Percentiles rank a stretch among this genome's conserved stretches.
These are phyloP conservation scores for Lanmaoa pseudosensibilis DNA, from an alignment of 768 basidiomycete species.

Conservation along the genomic window DNA sequence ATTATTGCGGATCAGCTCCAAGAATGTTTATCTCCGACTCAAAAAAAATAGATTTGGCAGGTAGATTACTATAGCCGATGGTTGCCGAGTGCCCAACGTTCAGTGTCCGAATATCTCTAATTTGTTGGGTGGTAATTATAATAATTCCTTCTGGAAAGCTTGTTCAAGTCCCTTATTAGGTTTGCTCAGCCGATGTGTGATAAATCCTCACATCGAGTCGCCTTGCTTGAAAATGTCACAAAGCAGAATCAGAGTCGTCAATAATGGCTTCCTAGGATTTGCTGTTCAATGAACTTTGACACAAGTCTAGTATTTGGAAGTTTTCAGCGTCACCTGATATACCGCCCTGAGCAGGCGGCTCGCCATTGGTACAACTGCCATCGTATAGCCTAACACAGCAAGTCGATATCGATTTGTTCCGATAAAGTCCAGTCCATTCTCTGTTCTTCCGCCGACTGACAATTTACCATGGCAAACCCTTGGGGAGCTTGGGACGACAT, in stretches of 20 bases:
- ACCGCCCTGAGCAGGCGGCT: neutral
- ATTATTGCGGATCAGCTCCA: neutral
- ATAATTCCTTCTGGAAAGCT: too few relatives aligned
- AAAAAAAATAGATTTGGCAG: neutral
- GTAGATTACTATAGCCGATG: too few relatives aligned
- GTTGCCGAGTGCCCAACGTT: too few relatives aligned
- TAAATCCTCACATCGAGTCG: conserved; percentile 4
- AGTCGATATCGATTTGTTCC: conserved; percentile 18
- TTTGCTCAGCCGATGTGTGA: neutral
- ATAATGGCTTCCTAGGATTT: neutral
- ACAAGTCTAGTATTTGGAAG: neutral
- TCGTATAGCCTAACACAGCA: conserved; percentile 21
- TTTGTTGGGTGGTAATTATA: too few relatives aligned
- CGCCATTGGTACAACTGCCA: neutral
- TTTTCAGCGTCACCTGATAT: neutral
- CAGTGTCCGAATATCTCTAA: too few relatives aligned
- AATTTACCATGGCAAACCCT: conserved; percentile 15
- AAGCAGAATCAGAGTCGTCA: neutral
- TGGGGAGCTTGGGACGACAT: conserved; percentile 25
- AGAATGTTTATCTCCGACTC: neutral
- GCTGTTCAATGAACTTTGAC: neutral
- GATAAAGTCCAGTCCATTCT: conserved; percentile 8
- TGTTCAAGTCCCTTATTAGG: conserved; percentile 17
- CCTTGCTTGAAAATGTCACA: neutral
- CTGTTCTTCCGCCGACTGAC: neutral